Evolutionary conservation across 306 rosid species (phyloP), one percentile per base, ranked within the genome.

Genomic region (Bauhinia variegata): DNA sequence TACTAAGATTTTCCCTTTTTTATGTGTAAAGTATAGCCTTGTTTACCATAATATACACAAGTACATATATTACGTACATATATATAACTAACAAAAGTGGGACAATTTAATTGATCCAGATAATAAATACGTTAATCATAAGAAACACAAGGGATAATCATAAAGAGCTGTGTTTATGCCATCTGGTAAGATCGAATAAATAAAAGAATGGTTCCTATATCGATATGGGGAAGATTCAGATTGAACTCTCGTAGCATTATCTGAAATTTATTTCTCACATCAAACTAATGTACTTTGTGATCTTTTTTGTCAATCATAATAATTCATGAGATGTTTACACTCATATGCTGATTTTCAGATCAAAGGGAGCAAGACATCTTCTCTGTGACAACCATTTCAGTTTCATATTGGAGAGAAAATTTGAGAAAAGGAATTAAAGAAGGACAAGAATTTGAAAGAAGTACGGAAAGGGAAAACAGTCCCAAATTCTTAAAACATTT

Each of bases 221-320:
- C 9, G 13, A 41, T 12, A 39, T 23, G 17, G 14, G 33, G 34
- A 52, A 61, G 19, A 15, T 51, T 60, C 39, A 19, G 17, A 41
- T 14, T 60, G 68, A 38, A 50, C 14, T 38, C 7, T 23, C 15
- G 68, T 18, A 36, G 74, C 76, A 60, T n/a, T n/a, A n/a, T 50
- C 39, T 11, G 11, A 67, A 47, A 56, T 11, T 11, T 8, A 23
- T 23, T 23, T 23, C 17, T 47, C 49, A 15, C 46, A 6, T 18
- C 31, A 10, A 30, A n/a, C n/a, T n/a, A n/a, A 55, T 28, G 56
- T 31, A 15, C n/a, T 19, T 19, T 3, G 14, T 51, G 49, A 51
- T 37, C 50, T 65, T 46, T 46, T 33, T 13, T 58, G 28, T 23
- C 28, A 23, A 70, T 38, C 53, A 8, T n/a, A n/a, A n/a, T n/a